Evolutionary conservation across 208 protist species (phyloP).

Genomic region (Polymyxa betae): DNA sequence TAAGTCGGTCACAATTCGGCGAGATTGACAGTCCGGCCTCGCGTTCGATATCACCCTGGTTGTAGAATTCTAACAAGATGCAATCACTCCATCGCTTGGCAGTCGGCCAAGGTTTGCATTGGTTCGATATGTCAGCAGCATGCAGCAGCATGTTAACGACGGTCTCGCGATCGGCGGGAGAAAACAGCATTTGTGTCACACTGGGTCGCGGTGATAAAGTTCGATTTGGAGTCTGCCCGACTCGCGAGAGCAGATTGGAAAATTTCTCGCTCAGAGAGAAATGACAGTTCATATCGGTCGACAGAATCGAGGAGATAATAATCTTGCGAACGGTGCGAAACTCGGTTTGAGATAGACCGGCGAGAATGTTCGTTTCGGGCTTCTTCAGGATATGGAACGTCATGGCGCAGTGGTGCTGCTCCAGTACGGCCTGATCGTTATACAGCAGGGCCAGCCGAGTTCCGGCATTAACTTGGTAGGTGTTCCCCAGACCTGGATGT

Average conservation of each 20-base stretch:
- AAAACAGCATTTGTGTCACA: not conserved
- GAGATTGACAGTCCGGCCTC: conserved; percentile 48
- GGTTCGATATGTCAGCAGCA: conserved; percentile 71
- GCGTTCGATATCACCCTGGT: conserved; percentile 63
- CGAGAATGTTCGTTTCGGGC: conserved; percentile 64
- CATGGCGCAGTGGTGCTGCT: conserved; percentile 72
- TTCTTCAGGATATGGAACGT: conserved; percentile 58
- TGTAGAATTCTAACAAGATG: conserved; percentile 70
- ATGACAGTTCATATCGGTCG: conserved; percentile 73
- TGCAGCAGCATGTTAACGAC: conserved; percentile 67
- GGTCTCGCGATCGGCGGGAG: conserved; percentile 55
- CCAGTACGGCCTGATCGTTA: conserved; percentile 74
- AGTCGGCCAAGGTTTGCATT: conserved; percentile 58
- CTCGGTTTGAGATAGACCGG: conserved; percentile 51
- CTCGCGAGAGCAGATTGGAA: conserved; percentile 45
- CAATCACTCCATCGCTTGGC: conserved; percentile 61
- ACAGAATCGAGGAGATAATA: conserved; percentile 68
- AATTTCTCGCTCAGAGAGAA: conserved; percentile 60
- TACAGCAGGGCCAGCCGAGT: conserved; percentile 81
- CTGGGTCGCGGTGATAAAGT: not conserved
- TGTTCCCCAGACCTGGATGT: conserved; percentile 93
- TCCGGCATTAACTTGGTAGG: conserved; percentile 88
- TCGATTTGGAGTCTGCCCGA: not conserved
- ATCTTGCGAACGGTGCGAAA: conserved; percentile 60
- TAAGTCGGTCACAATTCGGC: conserved; percentile 52